phyloP scores from a whole-genome alignment of 495 filamentous ascomycete genomes.

The Aspergillus cavernicola region DNA sequence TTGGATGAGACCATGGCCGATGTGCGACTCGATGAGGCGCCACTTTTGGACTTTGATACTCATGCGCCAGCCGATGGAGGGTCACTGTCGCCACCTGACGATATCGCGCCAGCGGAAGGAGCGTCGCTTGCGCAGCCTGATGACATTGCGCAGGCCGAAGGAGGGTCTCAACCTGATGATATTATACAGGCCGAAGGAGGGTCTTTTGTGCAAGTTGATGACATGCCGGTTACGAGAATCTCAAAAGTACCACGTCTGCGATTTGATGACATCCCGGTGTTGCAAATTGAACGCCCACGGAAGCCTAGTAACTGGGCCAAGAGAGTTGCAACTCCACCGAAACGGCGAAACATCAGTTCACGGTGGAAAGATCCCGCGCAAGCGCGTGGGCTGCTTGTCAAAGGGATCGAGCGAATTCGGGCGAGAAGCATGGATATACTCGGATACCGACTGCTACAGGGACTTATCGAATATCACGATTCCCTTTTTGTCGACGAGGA shows the following conservation, averaged over 20 bases:
- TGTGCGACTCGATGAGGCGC: neutral
- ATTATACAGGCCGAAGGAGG: too few relatives aligned
- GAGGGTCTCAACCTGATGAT: too few relatives aligned
- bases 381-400: slow-evolving; percentile 60
- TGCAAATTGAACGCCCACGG: neutral
- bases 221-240: too few relatives aligned
- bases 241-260: neutral
- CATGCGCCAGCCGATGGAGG: too few relatives aligned
- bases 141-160: too few relatives aligned
- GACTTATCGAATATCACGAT: slow-evolving; percentile 66
- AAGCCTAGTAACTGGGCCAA: neutral
- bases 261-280: neutral
- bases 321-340: slow-evolving; percentile 18
- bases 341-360: slow-evolving; percentile 33
- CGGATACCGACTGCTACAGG: slow-evolving; percentile 83
- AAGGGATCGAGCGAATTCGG: slow-evolving; percentile 70
- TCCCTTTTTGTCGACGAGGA: slow-evolving; percentile 51
- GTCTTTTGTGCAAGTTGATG: too few relatives aligned
- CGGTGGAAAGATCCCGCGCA: slow-evolving; percentile 45
- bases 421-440: slow-evolving; percentile 73
- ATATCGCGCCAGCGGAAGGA: too few relatives aligned
- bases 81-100: too few relatives aligned
- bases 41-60: too few relatives aligned
- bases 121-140: too few relatives aligned
- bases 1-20: neutral